These are phyloP conservation scores for Candida tammaniensis DNA, from an alignment of 805 yeast genomes.

Conservation along the genomic window DNA sequence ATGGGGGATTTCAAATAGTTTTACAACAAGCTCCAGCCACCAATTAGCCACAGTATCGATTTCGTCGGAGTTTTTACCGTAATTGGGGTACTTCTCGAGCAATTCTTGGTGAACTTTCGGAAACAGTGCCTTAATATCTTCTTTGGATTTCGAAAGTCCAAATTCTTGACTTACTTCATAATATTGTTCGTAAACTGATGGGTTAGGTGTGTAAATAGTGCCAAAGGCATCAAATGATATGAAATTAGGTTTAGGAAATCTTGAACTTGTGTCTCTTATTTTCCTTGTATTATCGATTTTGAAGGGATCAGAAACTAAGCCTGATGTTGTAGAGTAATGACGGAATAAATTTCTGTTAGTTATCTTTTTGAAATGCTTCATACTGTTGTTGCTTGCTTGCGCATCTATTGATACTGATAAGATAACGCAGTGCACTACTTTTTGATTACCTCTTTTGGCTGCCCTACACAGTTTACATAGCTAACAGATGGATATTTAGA, in stretches of 20 bases:
- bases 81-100: conserved; percentile 50
- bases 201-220: conserved; percentile 58
- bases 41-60: conserved; percentile 37
- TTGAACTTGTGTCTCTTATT: conserved; percentile 22
- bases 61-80: conserved; percentile 45
- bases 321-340: background rate
- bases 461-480: background rate
- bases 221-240: conserved; percentile 69
- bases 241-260: conserved; percentile 42
- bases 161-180: conserved; percentile 43
- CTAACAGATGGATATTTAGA: too few relatives aligned
- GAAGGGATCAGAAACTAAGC: conserved; percentile 25
- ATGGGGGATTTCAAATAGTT: conserved; percentile 37
- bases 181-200: conserved; percentile 55
- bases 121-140: conserved; percentile 23
- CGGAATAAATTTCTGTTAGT: too few relatives aligned
- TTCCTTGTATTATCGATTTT: conserved; percentile 19
- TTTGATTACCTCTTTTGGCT: too few relatives aligned
- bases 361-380: too few relatives aligned
- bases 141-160: conserved; percentile 35
- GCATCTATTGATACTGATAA: too few relatives aligned
- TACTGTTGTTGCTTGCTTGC: too few relatives aligned
- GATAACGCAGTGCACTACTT: too few relatives aligned
- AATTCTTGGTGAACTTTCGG: conserved; percentile 34
- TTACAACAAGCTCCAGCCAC: conserved; percentile 56